Base-by-base conservation (phyloP, 2,329 filamentous ascomycete genomes). In the Nectriaceae sp. region DNA sequence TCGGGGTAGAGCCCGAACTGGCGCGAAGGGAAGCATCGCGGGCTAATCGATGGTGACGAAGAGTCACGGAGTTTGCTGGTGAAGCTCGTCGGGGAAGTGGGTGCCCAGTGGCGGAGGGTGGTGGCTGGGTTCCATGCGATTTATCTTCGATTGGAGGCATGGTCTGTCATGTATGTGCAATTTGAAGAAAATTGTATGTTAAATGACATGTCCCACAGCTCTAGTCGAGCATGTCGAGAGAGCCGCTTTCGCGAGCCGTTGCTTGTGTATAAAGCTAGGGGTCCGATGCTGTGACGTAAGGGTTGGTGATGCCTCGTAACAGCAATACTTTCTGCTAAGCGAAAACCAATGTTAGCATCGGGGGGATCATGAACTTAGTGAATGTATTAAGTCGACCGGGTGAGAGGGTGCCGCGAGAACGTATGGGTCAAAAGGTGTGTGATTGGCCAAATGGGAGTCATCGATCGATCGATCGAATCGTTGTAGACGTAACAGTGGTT, bases 21-120 rank as follows among this genome's bases (percentile, higher is more conserved):
- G 59, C 64, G 44, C 59, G 64, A 15, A 60, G 51, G 1, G 66
- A 69, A n/a, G 62, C 72, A 66, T 79, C 73, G 29, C 70, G 70
- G 8, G 72, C 70, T 15, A 76, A 52, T 37, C 70, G 70, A 52
- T 80, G 76, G 46, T 79, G 65, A 11, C 65, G 69, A 1, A 80
- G 58, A 0, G 78, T 79, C 3, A 78, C 65, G 4, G 78, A 80
- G 22, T 73, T 70, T 36, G 70, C 69, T 11, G 75, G 72, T 4
- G 71, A 71, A 2, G 69, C 62, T 53, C 77, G 68, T 44, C 77
- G 70, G 5, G 75, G 74, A 13, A 76, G 63, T 29, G 71, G 70
- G 35, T 76, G 73, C 13, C 71, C 70, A 4, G 33, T 37, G 33
- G 33, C 33, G 11, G 33, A 11, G 11, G 60, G 65, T 29, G 64